Evolutionary conservation across 2,329 filamentous ascomycete species (phyloP).

Genomic region (Arthrinium phaeospermum): DNA sequence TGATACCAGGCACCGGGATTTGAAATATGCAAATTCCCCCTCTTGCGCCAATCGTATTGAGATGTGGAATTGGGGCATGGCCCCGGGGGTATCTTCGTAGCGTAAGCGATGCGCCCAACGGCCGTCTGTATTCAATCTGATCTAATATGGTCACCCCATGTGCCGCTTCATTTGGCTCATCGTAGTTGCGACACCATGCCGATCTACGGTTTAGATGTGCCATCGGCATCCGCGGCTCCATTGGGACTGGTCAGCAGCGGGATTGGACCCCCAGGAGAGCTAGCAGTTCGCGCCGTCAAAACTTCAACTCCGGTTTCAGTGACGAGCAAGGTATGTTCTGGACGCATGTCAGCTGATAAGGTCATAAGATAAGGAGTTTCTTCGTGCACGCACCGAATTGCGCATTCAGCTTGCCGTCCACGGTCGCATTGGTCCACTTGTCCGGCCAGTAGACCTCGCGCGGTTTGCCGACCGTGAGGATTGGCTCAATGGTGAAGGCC

Average conservation of each 20-base stretch:
- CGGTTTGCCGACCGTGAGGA: conserved; percentile 89
- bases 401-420: conserved; percentile 83
- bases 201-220: background rate
- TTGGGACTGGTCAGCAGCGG: conserved; percentile 50
- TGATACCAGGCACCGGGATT: background rate
- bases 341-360: conserved; percentile 22
- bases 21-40: background rate
- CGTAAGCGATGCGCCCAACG: background rate
- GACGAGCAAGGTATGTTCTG: conserved; percentile 82
- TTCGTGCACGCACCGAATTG: conserved; percentile 75
- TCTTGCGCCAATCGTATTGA: background rate
- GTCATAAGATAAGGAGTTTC: background rate
- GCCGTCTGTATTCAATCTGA: background rate
- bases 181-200: background rate
- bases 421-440: conserved; percentile 93
- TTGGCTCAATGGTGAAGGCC: conserved; percentile 98
- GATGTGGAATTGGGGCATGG: background rate
- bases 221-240: background rate
- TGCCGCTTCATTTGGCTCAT: background rate
- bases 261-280: conserved; percentile 76
- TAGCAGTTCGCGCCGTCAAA: conserved; percentile 70
- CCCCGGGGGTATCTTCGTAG: background rate
- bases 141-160: background rate
- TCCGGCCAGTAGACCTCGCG: conserved; percentile 95
- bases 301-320: conserved; percentile 83